These are phyloP conservation scores for Murraya koenigii DNA, from an alignment of 345 rosid species.

Conservation along the genomic window DNA sequence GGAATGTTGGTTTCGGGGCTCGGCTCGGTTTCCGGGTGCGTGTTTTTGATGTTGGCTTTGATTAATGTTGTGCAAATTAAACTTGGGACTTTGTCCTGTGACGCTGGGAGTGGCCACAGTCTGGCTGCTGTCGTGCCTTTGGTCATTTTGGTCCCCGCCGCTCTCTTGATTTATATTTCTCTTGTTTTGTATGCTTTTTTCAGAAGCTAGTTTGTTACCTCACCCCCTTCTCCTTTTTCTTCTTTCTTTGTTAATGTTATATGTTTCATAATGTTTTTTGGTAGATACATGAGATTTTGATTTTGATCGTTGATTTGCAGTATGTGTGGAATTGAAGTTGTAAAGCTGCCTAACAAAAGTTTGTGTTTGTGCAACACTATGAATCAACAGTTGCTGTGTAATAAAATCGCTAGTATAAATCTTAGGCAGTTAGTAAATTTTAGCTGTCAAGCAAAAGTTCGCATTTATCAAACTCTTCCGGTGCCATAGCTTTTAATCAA, in stretches of 20 bases:
- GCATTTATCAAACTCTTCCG: neutral
- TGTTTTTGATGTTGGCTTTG: slow-evolving; percentile 72
- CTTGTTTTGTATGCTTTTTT: slow-evolving; percentile 66
- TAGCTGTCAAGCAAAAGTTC: neutral
- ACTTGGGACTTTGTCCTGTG: slow-evolving; percentile 70
- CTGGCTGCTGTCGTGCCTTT: slow-evolving; percentile 74
- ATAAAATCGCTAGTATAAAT: no score
- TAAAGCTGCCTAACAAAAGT: no score
- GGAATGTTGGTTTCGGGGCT: slow-evolving; percentile 74
- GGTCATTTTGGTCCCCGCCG: slow-evolving; percentile 60
- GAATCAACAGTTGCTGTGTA: no score
- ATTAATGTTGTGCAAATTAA: slow-evolving; percentile 76
- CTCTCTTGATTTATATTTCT: slow-evolving; percentile 50
- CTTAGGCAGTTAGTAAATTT: neutral
- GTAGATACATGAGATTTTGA: neutral
- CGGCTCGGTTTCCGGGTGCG: slow-evolving; percentile 72
- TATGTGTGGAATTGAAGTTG: no score
- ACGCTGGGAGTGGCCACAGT: slow-evolving; percentile 57
- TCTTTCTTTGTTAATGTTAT: neutral
- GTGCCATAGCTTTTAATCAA: neutral
- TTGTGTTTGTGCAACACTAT: no score
- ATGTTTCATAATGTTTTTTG: neutral
- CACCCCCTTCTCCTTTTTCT: no score
- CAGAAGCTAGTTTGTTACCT: slow-evolving; percentile 18
- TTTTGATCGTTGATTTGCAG: no score